Percentiles rank a stretch among this genome's conserved stretches.
phyloP scores from a whole-genome alignment of 2,329 filamentous ascomycete species.

The Furcasterigmium furcatum region DNA sequence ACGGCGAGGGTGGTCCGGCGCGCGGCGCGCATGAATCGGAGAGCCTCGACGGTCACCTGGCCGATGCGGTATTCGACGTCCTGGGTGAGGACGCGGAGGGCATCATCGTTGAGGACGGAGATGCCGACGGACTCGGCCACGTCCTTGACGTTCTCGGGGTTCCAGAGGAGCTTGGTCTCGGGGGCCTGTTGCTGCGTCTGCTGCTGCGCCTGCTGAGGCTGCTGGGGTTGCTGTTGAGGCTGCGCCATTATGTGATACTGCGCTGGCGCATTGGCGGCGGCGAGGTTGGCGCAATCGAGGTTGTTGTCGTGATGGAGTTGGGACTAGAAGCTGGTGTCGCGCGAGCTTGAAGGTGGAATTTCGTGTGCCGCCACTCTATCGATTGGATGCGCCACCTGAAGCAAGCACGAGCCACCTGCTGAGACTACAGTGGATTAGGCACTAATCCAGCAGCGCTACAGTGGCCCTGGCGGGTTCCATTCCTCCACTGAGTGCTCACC shows the following conservation, averaged over 20 bases:
- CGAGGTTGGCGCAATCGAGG: not conserved
- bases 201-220: not conserved
- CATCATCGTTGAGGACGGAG: conserved; percentile 74
- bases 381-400: too few species aligned
- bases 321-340: too few species aligned
- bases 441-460: too few species aligned
- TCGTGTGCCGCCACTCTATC: too few species aligned
- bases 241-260: not conserved
- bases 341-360: too few species aligned
- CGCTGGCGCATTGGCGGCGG: not conserved
- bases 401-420: too few species aligned
- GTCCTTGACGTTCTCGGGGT: conserved; percentile 91
- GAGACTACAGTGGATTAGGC: too few species aligned
- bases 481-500: too few species aligned
- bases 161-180: conserved; percentile 73
- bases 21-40: conserved; percentile 93
- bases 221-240: not conserved
- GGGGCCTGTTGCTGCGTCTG: conserved; percentile 21
- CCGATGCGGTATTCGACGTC: conserved; percentile 95
- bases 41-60: conserved; percentile 87
- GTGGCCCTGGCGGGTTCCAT: too few species aligned
- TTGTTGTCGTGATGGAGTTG: too few species aligned
- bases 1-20: conserved; percentile 85
- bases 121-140: conserved; percentile 96
- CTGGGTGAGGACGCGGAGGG: conserved; percentile 81